Evolutionary conservation across 129 eudicot species (phyloP).

Genomic region (Artemisia annua): DNA sequence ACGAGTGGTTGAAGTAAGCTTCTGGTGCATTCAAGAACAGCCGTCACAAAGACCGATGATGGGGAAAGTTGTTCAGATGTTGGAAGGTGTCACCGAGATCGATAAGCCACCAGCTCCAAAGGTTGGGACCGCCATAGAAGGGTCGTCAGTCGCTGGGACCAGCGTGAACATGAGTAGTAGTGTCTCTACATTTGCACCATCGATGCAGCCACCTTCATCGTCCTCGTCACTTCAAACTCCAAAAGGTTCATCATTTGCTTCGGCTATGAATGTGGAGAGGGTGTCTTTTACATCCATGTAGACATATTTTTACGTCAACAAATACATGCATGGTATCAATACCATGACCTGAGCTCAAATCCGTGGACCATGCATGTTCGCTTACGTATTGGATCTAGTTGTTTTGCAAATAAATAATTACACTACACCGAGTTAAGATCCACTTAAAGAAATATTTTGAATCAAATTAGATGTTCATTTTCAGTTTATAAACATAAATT

Average conservation of each 20-base stretch:
- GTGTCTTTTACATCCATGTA: constrained; percentile 30
- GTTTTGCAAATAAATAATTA: no score
- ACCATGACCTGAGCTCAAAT: no score
- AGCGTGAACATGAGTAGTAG: constrained; percentile 45
- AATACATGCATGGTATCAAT: no score
- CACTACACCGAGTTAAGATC: no score
- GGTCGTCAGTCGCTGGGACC: constrained; percentile 41
- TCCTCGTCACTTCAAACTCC: constrained; percentile 60
- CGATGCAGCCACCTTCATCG: constrained; percentile 45
- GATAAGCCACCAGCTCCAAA: constrained; percentile 79
- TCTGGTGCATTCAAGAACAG: constrained; percentile 94
- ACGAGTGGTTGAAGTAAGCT: constrained; percentile 64
- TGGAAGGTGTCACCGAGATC: constrained; percentile 73
- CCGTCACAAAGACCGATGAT: constrained; percentile 87
- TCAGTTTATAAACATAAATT: no score
- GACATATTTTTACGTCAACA: no score
- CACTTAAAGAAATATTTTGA: no score
- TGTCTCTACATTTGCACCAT: constrained; percentile 57
- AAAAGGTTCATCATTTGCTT: constrained; percentile 46
- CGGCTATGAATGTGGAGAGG: constrained; percentile 55
- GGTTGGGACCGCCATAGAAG: constrained; percentile 45
- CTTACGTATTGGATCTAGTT: no score
- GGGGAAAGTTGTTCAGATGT: constrained; percentile 92
- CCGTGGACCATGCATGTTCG: no score
- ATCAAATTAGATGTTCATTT: no score